A percentile compares a stretch with the other conserved stretches of the same genome.
These are phyloP conservation scores for Colletotrichum plurivorum DNA, from an alignment of 2,329 filamentous ascomycete species.

Conservation along the genomic window DNA sequence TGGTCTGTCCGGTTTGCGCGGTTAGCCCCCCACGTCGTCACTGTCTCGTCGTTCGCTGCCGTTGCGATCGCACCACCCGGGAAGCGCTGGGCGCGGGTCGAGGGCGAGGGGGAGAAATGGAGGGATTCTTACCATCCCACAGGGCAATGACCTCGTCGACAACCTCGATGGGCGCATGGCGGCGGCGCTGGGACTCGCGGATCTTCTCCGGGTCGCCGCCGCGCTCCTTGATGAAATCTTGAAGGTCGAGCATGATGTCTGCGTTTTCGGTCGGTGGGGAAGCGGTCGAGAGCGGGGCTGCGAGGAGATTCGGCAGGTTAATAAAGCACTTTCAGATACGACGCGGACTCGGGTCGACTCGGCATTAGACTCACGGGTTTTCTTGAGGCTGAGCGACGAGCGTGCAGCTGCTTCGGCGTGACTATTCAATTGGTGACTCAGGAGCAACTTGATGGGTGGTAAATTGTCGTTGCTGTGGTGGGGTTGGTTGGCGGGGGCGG, in stretches of 20 bases:
- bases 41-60: too few relatives aligned
- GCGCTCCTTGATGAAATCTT: slow-evolving; percentile 86
- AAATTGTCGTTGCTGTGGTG: slow-evolving; percentile 40
- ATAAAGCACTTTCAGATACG: background rate
- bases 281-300: slow-evolving; percentile 11
- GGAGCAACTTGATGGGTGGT: slow-evolving; percentile 31
- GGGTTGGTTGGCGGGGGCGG: slow-evolving; percentile 40
- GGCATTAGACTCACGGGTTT: slow-evolving; percentile 24
- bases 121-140: slow-evolving; percentile 59
- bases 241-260: slow-evolving; percentile 77
- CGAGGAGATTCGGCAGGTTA: background rate
- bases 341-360: background rate
- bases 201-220: slow-evolving; percentile 94
- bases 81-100: background rate
- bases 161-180: slow-evolving; percentile 83
- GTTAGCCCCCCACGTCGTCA: too few relatives aligned
- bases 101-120: slow-evolving; percentile 64
- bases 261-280: slow-evolving; percentile 19
- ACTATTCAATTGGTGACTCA: slow-evolving; percentile 34
- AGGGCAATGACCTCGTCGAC: slow-evolving; percentile 93
- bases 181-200: slow-evolving; percentile 88
- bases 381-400: slow-evolving; percentile 14
- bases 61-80: too few relatives aligned
- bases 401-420: slow-evolving; percentile 23
- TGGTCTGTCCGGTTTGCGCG: slow-evolving; percentile 13